Evolutionary conservation across 192 early-diverging fungal genomes (phyloP).

Genomic region (Linnemannia exigua): DNA sequence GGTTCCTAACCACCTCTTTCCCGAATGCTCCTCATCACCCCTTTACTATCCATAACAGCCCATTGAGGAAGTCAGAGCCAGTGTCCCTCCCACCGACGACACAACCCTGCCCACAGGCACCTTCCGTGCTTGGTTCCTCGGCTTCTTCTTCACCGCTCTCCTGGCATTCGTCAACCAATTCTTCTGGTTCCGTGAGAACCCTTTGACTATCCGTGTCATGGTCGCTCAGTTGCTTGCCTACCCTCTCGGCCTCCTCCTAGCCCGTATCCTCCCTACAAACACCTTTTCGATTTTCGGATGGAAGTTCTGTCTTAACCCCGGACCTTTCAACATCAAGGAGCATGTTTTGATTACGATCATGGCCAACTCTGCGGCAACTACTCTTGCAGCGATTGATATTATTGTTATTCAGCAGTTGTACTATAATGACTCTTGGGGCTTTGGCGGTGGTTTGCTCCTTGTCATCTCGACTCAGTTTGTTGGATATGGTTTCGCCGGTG

Average conservation of each 20-base stretch:
- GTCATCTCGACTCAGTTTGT: constrained; percentile 74
- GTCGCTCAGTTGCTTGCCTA: constrained; percentile 84
- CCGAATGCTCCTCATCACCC: neutral
- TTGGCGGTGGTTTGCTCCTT: constrained; percentile 72
- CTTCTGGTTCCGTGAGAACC: constrained; percentile 90
- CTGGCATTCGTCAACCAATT: constrained; percentile 85
- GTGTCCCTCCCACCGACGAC: constrained; percentile 80
- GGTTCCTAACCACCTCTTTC: neutral
- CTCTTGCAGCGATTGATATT: constrained; percentile 83
- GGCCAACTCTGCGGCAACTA: constrained; percentile 76
- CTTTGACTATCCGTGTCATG: constrained; percentile 74
- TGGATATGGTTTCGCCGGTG: constrained; percentile 79
- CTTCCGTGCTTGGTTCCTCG: constrained; percentile 81
- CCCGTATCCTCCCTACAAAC: constrained; percentile 68
- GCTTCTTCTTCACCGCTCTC: constrained; percentile 73
- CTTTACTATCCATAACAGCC: constrained; percentile 55
- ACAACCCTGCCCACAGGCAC: constrained; percentile 75
- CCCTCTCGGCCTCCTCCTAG: constrained; percentile 78
- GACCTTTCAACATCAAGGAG: constrained; percentile 92
- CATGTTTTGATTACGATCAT: constrained; percentile 88
- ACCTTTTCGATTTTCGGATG: constrained; percentile 65
- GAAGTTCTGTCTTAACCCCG: constrained; percentile 77
- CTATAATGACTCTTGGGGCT: constrained; percentile 79
- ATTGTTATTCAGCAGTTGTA: constrained; percentile 77
- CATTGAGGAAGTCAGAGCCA: constrained; percentile 79